A percentile compares a stretch with the other conserved stretches of the same genome.
These are phyloP conservation scores for Luffa acutangula DNA, from an alignment of 306 rosid genomes.

Conservation along the genomic window DNA sequence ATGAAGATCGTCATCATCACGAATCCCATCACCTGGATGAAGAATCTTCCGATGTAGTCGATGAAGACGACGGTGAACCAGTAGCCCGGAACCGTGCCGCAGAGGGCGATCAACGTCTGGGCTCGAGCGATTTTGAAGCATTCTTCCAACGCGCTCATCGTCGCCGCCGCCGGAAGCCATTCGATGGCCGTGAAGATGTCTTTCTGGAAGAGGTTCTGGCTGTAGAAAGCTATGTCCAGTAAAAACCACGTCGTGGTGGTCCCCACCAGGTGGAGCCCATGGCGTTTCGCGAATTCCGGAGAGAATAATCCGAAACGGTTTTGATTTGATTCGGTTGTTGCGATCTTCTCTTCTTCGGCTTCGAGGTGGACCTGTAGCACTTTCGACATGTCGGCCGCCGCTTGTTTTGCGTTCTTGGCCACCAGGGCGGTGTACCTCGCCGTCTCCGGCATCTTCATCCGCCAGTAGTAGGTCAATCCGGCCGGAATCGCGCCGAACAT, in stretches of 20 bases:
- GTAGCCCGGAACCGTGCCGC: slow-evolving; percentile 14
- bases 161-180: slow-evolving; percentile 1
- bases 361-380: slow-evolving; percentile 12
- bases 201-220: slow-evolving; percentile 16
- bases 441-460: slow-evolving; percentile 20
- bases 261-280: slow-evolving; percentile 9
- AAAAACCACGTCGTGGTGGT: slow-evolving; percentile 6
- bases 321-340: not conserved
- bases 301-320: slow-evolving; percentile 8
- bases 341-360: not conserved
- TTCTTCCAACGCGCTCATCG: slow-evolving; percentile 13
- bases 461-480: slow-evolving; percentile 11
- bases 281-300: not conserved
- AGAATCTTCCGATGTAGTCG: slow-evolving; percentile 4
- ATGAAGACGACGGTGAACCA: slow-evolving; percentile 13
- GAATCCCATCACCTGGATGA: slow-evolving; percentile 16
- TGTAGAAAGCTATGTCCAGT: slow-evolving; percentile 9
- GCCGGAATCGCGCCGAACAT: slow-evolving; percentile 18
- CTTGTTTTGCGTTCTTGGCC: slow-evolving; percentile 16
- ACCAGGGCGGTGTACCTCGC: slow-evolving; percentile 18
- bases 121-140: slow-evolving; percentile 10
- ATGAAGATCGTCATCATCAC: slow-evolving; percentile 16
- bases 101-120: slow-evolving; percentile 5
- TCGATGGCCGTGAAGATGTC: not conserved
- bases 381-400: slow-evolving; percentile 11